phyloP scores from a whole-genome alignment of 176 grass and related monocot species.

The Poa annua region DNA sequence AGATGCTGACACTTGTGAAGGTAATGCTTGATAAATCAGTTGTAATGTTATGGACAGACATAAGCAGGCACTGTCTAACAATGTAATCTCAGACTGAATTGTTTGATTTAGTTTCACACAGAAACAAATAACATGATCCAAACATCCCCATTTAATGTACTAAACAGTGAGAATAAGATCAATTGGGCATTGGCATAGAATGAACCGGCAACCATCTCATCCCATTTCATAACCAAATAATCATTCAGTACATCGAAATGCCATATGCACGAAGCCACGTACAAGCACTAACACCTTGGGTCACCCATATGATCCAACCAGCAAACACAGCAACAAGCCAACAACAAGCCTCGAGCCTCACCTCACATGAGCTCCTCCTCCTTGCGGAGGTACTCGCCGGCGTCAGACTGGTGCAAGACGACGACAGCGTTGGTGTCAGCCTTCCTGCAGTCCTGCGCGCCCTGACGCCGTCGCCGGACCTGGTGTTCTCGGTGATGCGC shows the following conservation, averaged over 20 bases:
- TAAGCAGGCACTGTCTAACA: background rate
- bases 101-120: background rate
- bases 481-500: conserved; percentile 85
- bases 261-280: background rate
- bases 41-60: background rate
- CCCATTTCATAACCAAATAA: background rate
- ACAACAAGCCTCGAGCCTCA: background rate
- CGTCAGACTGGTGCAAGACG: conserved; percentile 77
- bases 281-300: background rate
- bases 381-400: conserved; percentile 78
- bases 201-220: conserved; percentile 1
- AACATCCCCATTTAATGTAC: background rate
- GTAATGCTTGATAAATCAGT: conserved; percentile 33
- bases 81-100: background rate
- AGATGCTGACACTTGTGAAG: conserved; percentile 10
- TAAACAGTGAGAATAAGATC: background rate
- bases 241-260: background rate
- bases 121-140: background rate
- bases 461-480: too few relatives aligned
- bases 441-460: conserved; percentile 83
- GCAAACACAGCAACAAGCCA: background rate
- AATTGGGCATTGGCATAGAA: background rate
- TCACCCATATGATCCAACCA: background rate
- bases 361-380: conserved; percentile 78
- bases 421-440: conserved; percentile 75